These are phyloP conservation scores for Suillus ampliporus DNA, from an alignment of 768 basidiomycete species.

Conservation along the genomic window DNA sequence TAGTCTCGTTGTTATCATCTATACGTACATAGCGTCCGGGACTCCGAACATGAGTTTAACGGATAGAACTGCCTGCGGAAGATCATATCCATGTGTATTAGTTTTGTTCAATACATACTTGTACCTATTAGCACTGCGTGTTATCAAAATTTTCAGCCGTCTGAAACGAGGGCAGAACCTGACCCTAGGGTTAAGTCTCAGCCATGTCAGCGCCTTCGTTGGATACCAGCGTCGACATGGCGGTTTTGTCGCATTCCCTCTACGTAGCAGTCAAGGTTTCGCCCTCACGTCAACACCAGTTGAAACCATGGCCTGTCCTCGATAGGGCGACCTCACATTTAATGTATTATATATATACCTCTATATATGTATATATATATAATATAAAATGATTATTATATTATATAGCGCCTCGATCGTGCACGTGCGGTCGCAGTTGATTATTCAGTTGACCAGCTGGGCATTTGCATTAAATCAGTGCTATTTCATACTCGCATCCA, in stretches of 20 bases:
- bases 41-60: slow-evolving; percentile 14
- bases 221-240: not conserved
- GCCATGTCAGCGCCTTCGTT: not conserved
- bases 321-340: too few species aligned
- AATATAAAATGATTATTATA: too few species aligned
- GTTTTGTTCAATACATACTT: slow-evolving; percentile 1
- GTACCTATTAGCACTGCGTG: not conserved
- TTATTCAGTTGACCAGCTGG: too few species aligned
- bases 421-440: too few species aligned
- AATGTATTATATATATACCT: too few species aligned
- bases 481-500: too few species aligned
- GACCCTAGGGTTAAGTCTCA: not conserved
- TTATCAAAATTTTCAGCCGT: not conserved
- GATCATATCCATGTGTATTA: not conserved
- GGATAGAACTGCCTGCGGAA: slow-evolving; percentile 4
- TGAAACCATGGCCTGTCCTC: slow-evolving; percentile 4
- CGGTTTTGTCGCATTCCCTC: not conserved
- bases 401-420: too few species aligned
- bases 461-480: too few species aligned
- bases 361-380: too few species aligned
- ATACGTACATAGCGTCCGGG: slow-evolving; percentile 8
- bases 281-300: not conserved
- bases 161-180: not conserved
- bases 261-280: not conserved
- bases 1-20: slow-evolving; percentile 16